A percentile compares a stretch with the other conserved stretches of the same genome.
Conservation (phyloP, 768 basidiomycete genomes). For the Lactarius akahatsu region DNA sequence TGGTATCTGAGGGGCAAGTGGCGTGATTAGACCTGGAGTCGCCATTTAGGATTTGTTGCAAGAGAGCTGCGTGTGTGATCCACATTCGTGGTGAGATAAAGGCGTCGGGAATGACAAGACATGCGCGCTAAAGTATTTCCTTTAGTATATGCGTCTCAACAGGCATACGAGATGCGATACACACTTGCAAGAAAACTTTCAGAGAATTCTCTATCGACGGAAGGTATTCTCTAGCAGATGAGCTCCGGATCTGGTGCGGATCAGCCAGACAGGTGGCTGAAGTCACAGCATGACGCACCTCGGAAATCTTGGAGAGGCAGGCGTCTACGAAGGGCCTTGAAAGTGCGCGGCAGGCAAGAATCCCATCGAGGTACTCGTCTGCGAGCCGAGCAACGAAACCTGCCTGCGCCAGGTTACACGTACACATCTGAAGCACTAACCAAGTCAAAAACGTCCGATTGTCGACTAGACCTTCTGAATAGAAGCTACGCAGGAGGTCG, state of each 20-base stretch:
- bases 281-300: constrained; percentile 43
- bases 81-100: constrained; percentile 74
- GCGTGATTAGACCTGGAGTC: constrained; percentile 37
- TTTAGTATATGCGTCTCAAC: neutral
- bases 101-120: constrained; percentile 69
- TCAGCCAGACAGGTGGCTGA: neutral
- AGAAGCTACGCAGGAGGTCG: constrained; percentile 70
- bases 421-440: constrained; percentile 75
- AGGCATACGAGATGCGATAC: constrained; percentile 20
- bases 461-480: constrained; percentile 78
- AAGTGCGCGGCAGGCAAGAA: constrained; percentile 65
- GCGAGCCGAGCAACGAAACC: constrained; percentile 73
- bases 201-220: constrained; percentile 52
- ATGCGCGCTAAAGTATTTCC: constrained; percentile 50
- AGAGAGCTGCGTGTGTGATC: constrained; percentile 49
- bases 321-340: constrained; percentile 70
- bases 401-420: constrained; percentile 78
- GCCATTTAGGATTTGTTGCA: constrained; percentile 50
- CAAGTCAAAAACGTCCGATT: constrained; percentile 73
- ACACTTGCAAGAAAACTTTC: constrained; percentile 60
- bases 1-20: constrained; percentile 22
- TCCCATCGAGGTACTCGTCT: constrained; percentile 76
- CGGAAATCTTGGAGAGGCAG: constrained; percentile 61
- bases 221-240: constrained; percentile 57
- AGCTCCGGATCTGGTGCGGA: constrained; percentile 48